These are phyloP conservation scores for Pelargonium myrrhifolium DNA, from an alignment of 441 rosid genomes.

Conservation along the genomic window DNA sequence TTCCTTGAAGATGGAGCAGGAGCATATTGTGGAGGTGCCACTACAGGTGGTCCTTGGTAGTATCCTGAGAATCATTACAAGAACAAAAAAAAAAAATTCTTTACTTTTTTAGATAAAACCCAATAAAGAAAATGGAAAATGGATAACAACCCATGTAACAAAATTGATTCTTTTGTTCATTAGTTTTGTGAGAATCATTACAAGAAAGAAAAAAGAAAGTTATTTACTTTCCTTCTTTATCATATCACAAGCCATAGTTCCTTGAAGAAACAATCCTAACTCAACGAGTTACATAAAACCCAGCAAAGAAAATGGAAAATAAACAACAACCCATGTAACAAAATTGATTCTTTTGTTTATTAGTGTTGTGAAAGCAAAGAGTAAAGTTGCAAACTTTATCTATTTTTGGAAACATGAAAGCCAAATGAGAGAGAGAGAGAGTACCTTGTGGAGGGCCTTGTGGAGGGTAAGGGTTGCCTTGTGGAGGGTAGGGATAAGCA, in stretches of 20 bases:
- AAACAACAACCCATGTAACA: not conserved
- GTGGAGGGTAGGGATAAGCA: slow-evolving; percentile 67
- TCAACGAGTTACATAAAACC: too few relatives aligned
- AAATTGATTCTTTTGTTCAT: not conserved
- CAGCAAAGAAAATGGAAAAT: not conserved
- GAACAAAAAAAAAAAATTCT: not conserved
- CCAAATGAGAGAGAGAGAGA: not conserved
- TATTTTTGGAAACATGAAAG: not conserved
- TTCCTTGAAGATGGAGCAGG: slow-evolving; percentile 53
- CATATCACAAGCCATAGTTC: too few relatives aligned
- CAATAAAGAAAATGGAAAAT: not conserved
- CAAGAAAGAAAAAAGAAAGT: too few relatives aligned
- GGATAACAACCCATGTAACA: not conserved
- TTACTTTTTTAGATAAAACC: not conserved
- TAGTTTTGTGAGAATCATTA: too few relatives aligned
- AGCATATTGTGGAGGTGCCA: slow-evolving; percentile 68
- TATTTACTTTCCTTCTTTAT: too few relatives aligned
- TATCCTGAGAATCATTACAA: slow-evolving; percentile 32
- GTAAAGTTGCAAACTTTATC: not conserved
- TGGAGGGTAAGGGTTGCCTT: too few relatives aligned
- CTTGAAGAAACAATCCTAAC: too few relatives aligned
- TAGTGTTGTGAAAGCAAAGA: not conserved
- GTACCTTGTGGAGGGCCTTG: slow-evolving; percentile 30
- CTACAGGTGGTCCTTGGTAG: slow-evolving; percentile 71
- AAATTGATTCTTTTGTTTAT: not conserved